Evolutionary conservation across 2,329 filamentous ascomycete species (phyloP).

Genomic region (Nigrograna mackinnonii): DNA sequence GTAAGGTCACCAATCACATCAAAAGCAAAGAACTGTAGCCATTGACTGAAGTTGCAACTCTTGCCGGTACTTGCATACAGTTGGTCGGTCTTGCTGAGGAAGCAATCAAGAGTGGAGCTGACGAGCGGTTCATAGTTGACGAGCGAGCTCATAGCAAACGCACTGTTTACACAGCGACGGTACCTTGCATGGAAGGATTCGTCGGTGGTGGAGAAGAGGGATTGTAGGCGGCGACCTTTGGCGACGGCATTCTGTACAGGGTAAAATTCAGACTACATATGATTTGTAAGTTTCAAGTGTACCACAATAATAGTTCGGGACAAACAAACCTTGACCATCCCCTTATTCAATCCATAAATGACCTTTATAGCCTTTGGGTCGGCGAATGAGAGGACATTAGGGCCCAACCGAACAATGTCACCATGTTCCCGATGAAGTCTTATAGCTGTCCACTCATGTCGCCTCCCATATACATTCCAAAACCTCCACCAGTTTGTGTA

Average conservation of each 20-base stretch:
- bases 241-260: conserved; percentile 75
- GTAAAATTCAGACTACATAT: conserved; percentile 74
- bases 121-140: conserved; percentile 82
- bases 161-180: conserved; percentile 73
- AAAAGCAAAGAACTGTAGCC: conserved; percentile 82
- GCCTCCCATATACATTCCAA: conserved; percentile 66
- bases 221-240: conserved; percentile 68
- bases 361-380: conserved; percentile 72
- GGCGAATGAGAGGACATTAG: conserved; percentile 74
- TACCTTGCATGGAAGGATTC: conserved; percentile 77
- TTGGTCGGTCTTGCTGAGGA: conserved; percentile 58
- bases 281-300: background rate
- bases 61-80: conserved; percentile 45
- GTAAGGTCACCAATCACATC: conserved; percentile 81
- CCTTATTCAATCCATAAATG: conserved; percentile 84
- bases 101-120: conserved; percentile 72
- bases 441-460: conserved; percentile 70
- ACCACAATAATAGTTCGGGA: background rate
- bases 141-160: conserved; percentile 76
- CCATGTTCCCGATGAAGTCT: conserved; percentile 72
- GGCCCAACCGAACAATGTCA: conserved; percentile 74
- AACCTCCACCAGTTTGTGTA: conserved; percentile 77
- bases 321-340: conserved; percentile 69
- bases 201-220: conserved; percentile 76
- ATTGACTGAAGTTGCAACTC: conserved; percentile 67